Evolutionary conservation across 1,139 yeast species (phyloP).

Genomic region (Kurtzmaniella natalensis): DNA sequence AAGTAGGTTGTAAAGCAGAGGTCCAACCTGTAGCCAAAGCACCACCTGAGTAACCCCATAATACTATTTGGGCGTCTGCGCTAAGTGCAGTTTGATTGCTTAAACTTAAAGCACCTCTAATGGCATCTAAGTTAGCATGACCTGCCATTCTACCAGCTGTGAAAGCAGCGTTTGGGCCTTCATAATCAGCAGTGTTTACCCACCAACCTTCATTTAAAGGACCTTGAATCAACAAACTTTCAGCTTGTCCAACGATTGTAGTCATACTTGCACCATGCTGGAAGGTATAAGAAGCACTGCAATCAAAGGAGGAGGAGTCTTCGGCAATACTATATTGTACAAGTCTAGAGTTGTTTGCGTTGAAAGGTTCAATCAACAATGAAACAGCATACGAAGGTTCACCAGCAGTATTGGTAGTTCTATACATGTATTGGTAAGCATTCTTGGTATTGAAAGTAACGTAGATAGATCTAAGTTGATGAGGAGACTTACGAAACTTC

Average conservation of each 20-base stretch:
- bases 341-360: conserved; percentile 16
- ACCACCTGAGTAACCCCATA: conserved; percentile 39
- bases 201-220: conserved; percentile 25
- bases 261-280: conserved; percentile 12
- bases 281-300: conserved; percentile 17
- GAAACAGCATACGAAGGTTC: conserved; percentile 17
- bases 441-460: conserved; percentile 8
- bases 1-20: conserved; percentile 23
- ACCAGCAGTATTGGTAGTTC: conserved; percentile 9
- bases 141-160: conserved; percentile 28
- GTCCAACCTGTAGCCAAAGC: conserved; percentile 31
- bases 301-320: conserved; percentile 15
- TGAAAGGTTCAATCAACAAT: conserved; percentile 17
- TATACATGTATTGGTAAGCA: conserved; percentile 7
- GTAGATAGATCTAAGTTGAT: conserved; percentile 13
- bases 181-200: conserved; percentile 31
- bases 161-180: conserved; percentile 25
- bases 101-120: conserved; percentile 21
- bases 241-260: conserved; percentile 11
- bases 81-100: conserved; percentile 19
- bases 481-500: conserved; percentile 19
- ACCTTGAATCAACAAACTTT: conserved; percentile 11
- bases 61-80: conserved; percentile 19
- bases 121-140: conserved; percentile 22
- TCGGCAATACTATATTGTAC: conserved; percentile 17